These are phyloP conservation scores for Polyporus arcularius DNA, from an alignment of 768 basidiomycete genomes.

Conservation along the genomic window DNA sequence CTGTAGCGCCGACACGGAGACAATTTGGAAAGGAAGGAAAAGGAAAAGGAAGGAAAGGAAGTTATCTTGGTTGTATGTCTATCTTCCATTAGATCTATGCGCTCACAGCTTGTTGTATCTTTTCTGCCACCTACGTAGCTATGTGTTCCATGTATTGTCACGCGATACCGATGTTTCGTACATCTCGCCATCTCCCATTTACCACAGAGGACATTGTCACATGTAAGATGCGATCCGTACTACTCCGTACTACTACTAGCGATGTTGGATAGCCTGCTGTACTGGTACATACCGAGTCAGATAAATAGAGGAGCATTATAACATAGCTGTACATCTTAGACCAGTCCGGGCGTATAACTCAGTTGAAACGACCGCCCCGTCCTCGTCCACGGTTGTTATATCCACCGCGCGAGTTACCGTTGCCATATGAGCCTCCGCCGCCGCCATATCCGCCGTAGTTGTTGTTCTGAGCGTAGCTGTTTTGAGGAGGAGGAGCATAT, in stretches of 20 bases:
- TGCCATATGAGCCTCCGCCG: slow-evolving; percentile 8
- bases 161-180: not conserved
- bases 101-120: not conserved
- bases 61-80: not conserved
- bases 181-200: not conserved
- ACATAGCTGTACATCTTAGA: slow-evolving; percentile 15
- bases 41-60: not conserved
- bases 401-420: slow-evolving; percentile 20
- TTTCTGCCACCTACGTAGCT: not conserved
- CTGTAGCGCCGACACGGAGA: too few relatives aligned
- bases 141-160: not conserved
- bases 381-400: slow-evolving; percentile 47
- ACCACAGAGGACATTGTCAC: not conserved
- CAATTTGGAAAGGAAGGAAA: too few relatives aligned
- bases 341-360: slow-evolving; percentile 1
- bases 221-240: not conserved
- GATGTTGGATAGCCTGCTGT: not conserved
- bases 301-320: slow-evolving; percentile 13
- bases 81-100: not conserved
- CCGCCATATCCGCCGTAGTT: slow-evolving; percentile 23
- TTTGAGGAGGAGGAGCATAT: slow-evolving; percentile 20
- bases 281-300: not conserved
- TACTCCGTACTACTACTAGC: not conserved
- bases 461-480: slow-evolving; percentile 9
- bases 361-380: slow-evolving; percentile 43